Evolutionary conservation across 23 red algal species (phyloP).

Genomic region (Porphyridium purpureum): DNA sequence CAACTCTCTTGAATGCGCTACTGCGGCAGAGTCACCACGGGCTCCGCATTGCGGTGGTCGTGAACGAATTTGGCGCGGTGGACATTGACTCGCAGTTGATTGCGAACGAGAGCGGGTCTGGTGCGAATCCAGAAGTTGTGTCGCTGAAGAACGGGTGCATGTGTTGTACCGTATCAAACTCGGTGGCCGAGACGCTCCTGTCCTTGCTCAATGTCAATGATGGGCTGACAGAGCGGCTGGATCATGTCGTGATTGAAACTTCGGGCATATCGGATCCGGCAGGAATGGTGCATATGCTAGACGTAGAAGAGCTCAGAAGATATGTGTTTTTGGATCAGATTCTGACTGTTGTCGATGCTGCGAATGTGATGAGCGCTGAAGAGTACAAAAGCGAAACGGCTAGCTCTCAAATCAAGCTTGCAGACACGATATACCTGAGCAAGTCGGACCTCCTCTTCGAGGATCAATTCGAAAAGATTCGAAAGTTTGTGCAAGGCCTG

Average conservation of each 20-base stretch:
- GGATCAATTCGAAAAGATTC: conserved; percentile 9
- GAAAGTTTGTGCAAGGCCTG: too few species aligned
- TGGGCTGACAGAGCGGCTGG: too few species aligned
- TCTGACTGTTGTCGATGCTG: conserved; percentile 53
- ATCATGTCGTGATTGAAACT: conserved; percentile 80
- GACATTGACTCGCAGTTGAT: conserved; percentile 75
- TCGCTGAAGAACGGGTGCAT: conserved; percentile 4
- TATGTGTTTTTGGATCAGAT: conserved; percentile 59
- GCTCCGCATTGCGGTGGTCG: conserved; percentile 57
- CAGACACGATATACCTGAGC: conserved; percentile 61
- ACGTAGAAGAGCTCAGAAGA: conserved; percentile 26
- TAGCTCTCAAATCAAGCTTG: conserved; percentile 48
- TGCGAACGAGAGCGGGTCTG: too few species aligned
- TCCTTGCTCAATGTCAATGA: conserved; percentile 16
- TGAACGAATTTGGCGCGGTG: conserved; percentile 63
- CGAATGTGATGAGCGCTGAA: conserved; percentile 12
- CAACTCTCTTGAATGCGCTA: conserved; percentile 57
- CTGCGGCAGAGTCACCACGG: conserved; percentile 30
- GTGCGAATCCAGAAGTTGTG: too few species aligned
- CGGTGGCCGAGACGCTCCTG: conserved; percentile 23
- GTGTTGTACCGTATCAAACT: conserved; percentile 9
- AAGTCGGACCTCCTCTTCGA: conserved; percentile 48
- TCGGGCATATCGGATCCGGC: conserved; percentile 65
- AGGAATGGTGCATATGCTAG: conserved; percentile 49
- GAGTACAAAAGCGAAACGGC: conserved; percentile 22